These are phyloP conservation scores for Apium graveolens DNA, from an alignment of 129 eudicot species.

Conservation along the genomic window DNA sequence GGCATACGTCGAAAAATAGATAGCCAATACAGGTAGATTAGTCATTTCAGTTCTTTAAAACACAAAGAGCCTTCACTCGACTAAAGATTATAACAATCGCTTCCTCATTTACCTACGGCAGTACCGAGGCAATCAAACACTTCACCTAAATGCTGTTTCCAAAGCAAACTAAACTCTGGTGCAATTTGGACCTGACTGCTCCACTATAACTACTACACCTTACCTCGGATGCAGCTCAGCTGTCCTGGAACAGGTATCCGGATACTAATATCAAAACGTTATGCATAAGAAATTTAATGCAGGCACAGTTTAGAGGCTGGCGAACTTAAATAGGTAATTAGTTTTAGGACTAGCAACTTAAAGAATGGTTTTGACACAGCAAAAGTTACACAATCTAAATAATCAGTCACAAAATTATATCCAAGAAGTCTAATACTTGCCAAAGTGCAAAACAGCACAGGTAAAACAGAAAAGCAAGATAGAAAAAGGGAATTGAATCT, in stretches of 20 bases:
- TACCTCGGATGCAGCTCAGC: neutral
- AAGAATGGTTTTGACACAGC: neutral
- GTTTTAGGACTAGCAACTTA: neutral
- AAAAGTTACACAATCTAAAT: neutral
- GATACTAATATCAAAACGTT: neutral
- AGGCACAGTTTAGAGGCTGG: neutral
- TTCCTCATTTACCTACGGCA: neutral
- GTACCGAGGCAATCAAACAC: neutral
- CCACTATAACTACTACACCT: neutral
- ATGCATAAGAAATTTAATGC: neutral
- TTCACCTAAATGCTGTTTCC: neutral
- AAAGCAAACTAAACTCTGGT: neutral
- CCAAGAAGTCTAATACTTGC: neutral
- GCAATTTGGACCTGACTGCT: neutral
- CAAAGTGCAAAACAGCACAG: neutral
- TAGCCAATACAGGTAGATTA: neutral
- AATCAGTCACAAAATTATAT: neutral
- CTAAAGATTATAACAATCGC: neutral
- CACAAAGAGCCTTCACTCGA: neutral
- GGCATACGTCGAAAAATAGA: neutral
- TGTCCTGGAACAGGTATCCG: neutral
- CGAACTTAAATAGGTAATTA: neutral
- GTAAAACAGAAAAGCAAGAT: neutral
- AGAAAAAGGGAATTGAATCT: neutral
- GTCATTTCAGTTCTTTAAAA: neutral